Conservation (phyloP, 805 yeast species). For the Citeromyces matritensis region DNA sequence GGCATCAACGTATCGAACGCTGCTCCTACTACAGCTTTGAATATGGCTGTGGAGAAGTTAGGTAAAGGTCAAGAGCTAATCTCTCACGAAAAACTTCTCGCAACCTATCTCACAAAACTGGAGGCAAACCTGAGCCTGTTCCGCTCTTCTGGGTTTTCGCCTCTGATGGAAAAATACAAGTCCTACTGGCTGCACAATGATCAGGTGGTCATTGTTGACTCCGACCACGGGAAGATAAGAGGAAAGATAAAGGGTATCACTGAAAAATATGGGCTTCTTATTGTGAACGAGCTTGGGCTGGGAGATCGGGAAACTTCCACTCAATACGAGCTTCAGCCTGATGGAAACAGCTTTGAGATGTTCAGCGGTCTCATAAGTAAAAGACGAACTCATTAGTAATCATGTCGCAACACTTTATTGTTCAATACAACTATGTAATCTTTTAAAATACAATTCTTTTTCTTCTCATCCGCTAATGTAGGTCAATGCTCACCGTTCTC, state of each 20-base stretch:
- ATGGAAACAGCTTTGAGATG: constrained; percentile 95
- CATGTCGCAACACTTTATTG: constrained; percentile 1
- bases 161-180: constrained; percentile 61
- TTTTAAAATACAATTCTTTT: neutral
- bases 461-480: neutral
- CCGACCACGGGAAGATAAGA: constrained; percentile 19
- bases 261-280: constrained; percentile 66
- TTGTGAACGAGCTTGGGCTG: constrained; percentile 52
- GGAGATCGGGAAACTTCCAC: constrained; percentile 33
- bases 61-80: constrained; percentile 10
- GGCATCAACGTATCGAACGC: constrained; percentile 75
- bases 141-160: constrained; percentile 45
- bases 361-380: constrained; percentile 74
- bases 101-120: constrained; percentile 50
- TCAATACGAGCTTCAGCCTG: constrained; percentile 72
- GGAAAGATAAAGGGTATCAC: constrained; percentile 75
- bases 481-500: constrained; percentile 4
- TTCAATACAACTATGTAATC: neutral
- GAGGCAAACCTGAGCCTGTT: constrained; percentile 49
- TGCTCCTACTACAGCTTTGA: constrained; percentile 89
- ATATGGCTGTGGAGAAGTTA: constrained; percentile 40
- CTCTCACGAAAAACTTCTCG: constrained; percentile 37
- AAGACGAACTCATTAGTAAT: constrained; percentile 16
- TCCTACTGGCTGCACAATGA: constrained; percentile 72
- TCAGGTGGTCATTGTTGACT: constrained; percentile 55